Conservation (phyloP, 1,139 yeast genomes). For the Petasospora fabianii region DNA sequence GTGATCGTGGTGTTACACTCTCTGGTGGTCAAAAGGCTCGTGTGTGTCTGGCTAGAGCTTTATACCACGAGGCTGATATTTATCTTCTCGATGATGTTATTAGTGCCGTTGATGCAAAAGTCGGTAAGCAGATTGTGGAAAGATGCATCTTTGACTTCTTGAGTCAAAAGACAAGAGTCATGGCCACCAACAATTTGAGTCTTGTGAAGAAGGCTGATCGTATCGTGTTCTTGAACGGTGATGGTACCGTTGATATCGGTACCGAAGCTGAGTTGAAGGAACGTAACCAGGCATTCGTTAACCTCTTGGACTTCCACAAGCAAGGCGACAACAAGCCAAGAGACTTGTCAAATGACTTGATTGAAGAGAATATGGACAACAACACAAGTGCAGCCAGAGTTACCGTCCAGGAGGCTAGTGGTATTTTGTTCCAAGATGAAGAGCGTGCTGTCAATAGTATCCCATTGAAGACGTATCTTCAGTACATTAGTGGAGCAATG, state of each 20-base stretch:
- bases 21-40: constrained; percentile 92
- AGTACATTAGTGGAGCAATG: constrained; percentile 49
- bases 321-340: constrained; percentile 23
- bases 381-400: constrained; percentile 10
- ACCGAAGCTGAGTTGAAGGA: constrained; percentile 42
- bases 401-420: neutral
- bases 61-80: constrained; percentile 65
- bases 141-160: constrained; percentile 61
- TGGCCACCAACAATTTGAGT: constrained; percentile 82
- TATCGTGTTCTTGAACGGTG: constrained; percentile 56
- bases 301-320: constrained; percentile 33
- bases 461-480: constrained; percentile 41
- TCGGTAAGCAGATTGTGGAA: constrained; percentile 77
- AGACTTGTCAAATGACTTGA: constrained; percentile 29
- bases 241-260: constrained; percentile 55
- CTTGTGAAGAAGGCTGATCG: constrained; percentile 62
- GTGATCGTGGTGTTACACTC: constrained; percentile 82
- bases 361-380: constrained; percentile 36
- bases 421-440: constrained; percentile 36
- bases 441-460: constrained; percentile 48
- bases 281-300: constrained; percentile 34
- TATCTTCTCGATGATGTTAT: constrained; percentile 79
- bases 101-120: constrained; percentile 90
- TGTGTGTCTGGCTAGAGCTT: constrained; percentile 77
- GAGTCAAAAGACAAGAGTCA: constrained; percentile 57